Evolutionary conservation across 2,329 filamentous ascomycete species (phyloP).

Genomic region (Neoarthrinium moseri): DNA sequence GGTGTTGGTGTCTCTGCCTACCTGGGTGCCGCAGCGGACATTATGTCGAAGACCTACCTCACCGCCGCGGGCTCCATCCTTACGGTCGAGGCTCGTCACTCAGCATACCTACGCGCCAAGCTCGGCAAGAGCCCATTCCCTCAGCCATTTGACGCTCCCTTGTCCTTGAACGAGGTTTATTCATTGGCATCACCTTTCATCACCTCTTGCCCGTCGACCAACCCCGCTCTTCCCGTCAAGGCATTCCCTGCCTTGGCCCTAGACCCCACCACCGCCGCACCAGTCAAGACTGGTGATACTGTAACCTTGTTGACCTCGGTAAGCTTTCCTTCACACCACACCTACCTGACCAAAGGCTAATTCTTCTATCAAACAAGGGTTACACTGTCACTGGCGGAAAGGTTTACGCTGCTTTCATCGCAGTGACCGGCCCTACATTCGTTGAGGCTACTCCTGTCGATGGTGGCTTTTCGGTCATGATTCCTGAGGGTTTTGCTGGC

Average conservation of each 20-base stretch:
- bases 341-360: background rate
- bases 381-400: conserved; percentile 19
- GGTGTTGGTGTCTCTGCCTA: conserved; percentile 59
- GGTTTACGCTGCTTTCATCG: conserved; percentile 35
- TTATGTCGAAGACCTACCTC: conserved; percentile 56
- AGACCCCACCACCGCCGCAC: conserved; percentile 16
- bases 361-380: conserved; percentile 1
- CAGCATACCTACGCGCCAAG: conserved; percentile 56
- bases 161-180: conserved; percentile 59
- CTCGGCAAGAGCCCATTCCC: conserved; percentile 52
- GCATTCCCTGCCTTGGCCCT: conserved; percentile 52
- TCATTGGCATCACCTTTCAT: conserved; percentile 66
- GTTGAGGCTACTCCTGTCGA: conserved; percentile 20
- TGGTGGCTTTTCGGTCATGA: conserved; percentile 21
- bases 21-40: conserved; percentile 59
- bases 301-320: conserved; percentile 22
- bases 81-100: conserved; percentile 64
- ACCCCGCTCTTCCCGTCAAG: conserved; percentile 57
- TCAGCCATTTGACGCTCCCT: conserved; percentile 58
- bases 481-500: conserved; percentile 31
- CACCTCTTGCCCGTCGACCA: conserved; percentile 51
- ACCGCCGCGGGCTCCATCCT: conserved; percentile 62
- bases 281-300: conserved; percentile 16
- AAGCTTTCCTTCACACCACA: background rate
- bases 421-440: conserved; percentile 34